Conservation (phyloP, 306 rosid species). For the Acacia crassicarpa region DNA sequence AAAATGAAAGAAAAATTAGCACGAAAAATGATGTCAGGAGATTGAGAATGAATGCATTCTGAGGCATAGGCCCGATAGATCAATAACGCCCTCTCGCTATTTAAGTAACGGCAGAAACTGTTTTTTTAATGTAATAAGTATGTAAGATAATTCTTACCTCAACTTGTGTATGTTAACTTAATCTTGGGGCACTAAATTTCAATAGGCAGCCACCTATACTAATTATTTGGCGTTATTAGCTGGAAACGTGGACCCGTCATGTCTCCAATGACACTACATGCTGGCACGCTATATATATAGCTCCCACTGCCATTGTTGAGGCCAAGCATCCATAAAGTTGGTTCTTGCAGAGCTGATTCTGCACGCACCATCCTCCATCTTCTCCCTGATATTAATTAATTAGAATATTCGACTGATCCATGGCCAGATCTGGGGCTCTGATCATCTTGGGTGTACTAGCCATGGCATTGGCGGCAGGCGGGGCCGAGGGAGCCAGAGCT, state of each 20-base stretch:
- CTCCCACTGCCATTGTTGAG: not conserved
- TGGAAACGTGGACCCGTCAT: not conserved
- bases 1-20: no score
- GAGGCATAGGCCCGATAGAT: not conserved
- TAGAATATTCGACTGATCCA: not conserved
- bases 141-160: no score
- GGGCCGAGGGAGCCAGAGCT: slow-evolving; percentile 62
- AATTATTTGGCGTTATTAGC: not conserved
- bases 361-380: not conserved
- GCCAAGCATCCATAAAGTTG: not conserved
- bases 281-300: slow-evolving; percentile 15
- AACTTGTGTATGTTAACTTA: no score
- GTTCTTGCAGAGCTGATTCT: not conserved
- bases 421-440: slow-evolving; percentile 36
- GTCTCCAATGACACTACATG: slow-evolving; percentile 8
- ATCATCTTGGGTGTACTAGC: slow-evolving; percentile 23
- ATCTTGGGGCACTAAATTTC: not conserved
- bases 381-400: not conserved
- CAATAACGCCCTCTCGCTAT: not conserved
- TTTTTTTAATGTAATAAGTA: no score
- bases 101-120: not conserved
- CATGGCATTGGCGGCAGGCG: slow-evolving; percentile 2
- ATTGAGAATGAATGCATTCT: not conserved
- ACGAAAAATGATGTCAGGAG: not conserved
- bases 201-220: slow-evolving; percentile 8